Evolutionary conservation across 148 eudicot genomes (phyloP), one percentile per base, ranked within the genome.

Genomic region (Mesembryanthemum crystallinum): DNA sequence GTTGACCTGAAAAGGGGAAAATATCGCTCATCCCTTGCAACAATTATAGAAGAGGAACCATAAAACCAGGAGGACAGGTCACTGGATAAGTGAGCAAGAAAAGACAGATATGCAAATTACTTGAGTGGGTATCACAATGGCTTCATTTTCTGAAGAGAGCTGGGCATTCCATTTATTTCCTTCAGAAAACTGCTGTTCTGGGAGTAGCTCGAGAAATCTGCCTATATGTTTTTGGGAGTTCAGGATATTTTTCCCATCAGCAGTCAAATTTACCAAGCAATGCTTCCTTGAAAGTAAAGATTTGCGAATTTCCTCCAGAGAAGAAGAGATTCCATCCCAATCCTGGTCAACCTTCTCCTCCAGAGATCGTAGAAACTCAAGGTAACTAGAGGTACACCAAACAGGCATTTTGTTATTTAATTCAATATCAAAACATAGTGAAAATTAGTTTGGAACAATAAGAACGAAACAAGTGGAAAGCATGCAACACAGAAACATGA

Each of bases 101-200:
- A 69, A 57, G 33, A 24, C 37, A n/a, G 29, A 66, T 35, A 29
- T 80, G 54, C 42, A 71, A 61, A 42, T 79, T 78, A 95, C 99
- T 88, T 95, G 99, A 83, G 99, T 95, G 62, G 99, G 99, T 76
- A 95, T 76, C 65, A 92, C 90, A 77, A 95, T 87, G 72, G 98
- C 99, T 91, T 95, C 99, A 85, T 89, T 90, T 66, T 79, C 86
- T 25, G 82, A 33, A 54, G 93, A 85, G 63, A 95, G 91, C 43
- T 82, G 90, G 60, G 89, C 85, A 83, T 77, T 88, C 98, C 98
- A 95, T 69, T 73, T n/a, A 79, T 73, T 77, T 74, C 88, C 64
- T 78, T 81, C 79, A 77, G 78, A 80, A 39, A 82, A 85, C 42
- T 87, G 33, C 30, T 76, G 76, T 73, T 78, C 80, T 2, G 99